Conservation (phyloP, 768 basidiomycete genomes). For the Suillus sp. region DNA sequence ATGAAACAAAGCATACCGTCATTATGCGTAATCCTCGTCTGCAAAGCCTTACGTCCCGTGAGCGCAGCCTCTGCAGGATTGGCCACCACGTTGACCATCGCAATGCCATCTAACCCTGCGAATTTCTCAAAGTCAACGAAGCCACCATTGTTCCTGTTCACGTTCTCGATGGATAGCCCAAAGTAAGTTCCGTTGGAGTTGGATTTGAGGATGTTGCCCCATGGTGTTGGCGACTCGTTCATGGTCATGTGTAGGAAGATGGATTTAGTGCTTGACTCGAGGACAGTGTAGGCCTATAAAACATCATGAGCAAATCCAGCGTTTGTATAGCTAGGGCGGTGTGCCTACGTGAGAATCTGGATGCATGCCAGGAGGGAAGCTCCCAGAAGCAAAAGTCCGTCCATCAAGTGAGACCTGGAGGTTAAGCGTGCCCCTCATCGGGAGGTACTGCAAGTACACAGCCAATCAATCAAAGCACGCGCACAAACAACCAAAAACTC, state of each 20-base stretch:
- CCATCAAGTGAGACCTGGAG: conserved; percentile 95
- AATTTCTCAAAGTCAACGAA: conserved; percentile 99
- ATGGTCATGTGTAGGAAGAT: conserved; percentile 97
- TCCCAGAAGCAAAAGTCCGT: conserved; percentile 76
- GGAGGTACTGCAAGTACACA: conserved; percentile 45
- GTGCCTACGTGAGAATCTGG: conserved; percentile 83
- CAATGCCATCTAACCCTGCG: conserved; percentile 93
- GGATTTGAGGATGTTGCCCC: conserved; percentile 92
- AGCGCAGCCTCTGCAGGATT: conserved; percentile 78
- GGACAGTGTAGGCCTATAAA: conserved; percentile 82
- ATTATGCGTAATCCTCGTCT: conserved; percentile 92
- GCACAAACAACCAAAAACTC: conserved; percentile 24
- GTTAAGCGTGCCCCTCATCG: conserved; percentile 61
- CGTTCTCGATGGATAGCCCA: conserved; percentile 80
- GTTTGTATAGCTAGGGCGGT: background rate
- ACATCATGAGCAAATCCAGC: background rate
- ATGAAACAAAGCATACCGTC: conserved; percentile 61
- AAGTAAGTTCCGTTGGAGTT: conserved; percentile 99
- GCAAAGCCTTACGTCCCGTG: conserved; percentile 71
- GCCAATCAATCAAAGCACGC: conserved; percentile 17
- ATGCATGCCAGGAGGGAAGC: conserved; percentile 89
- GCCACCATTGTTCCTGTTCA: conserved; percentile 85
- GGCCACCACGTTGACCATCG: conserved; percentile 85
- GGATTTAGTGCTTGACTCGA: conserved; percentile 91
- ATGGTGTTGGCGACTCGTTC: conserved; percentile 72